Evolutionary conservation across 768 basidiomycete species (phyloP).

Genomic region (Gelatoporia subvermispora): DNA sequence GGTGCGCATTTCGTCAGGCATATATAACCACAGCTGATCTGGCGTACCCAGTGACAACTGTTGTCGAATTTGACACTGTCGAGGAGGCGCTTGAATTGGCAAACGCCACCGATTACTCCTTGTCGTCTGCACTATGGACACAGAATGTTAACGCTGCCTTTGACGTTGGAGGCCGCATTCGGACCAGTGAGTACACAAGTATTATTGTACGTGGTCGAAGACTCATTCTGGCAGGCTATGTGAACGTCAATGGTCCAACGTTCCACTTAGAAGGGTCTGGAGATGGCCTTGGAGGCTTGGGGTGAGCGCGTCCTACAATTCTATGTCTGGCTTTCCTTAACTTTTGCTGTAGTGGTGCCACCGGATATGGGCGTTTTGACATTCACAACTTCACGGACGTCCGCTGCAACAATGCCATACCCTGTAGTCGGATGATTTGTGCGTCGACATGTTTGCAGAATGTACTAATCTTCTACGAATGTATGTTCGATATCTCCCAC

Average conservation of each 20-base stretch:
- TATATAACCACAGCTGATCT: neutral
- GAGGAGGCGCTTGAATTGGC: slow-evolving; percentile 54
- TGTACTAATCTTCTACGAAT: too few species aligned
- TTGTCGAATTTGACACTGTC: slow-evolving; percentile 42
- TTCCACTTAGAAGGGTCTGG: slow-evolving; percentile 37
- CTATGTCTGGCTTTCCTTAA: neutral
- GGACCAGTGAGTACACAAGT: slow-evolving; percentile 33
- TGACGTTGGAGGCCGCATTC: slow-evolving; percentile 42
- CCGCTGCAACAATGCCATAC: slow-evolving; percentile 7
- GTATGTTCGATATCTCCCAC: too few species aligned
- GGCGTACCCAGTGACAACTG: slow-evolving; percentile 32
- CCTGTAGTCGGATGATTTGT: neutral
- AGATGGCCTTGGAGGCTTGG: slow-evolving; percentile 39
- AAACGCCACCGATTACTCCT: slow-evolving; percentile 49
- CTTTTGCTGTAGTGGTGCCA: slow-evolving; percentile 10
- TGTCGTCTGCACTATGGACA: slow-evolving; percentile 52
- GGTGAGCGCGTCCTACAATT: slow-evolving; percentile 30
- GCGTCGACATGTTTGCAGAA: too few species aligned
- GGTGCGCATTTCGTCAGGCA: slow-evolving; percentile 25
- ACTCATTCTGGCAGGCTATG: slow-evolving; percentile 33
- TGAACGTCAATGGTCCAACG: slow-evolving; percentile 53
- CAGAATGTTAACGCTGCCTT: slow-evolving; percentile 38
- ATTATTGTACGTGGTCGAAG: neutral
- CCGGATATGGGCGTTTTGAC: slow-evolving; percentile 20
- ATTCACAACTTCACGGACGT: slow-evolving; percentile 20